Base-by-base conservation (phyloP, 169 alveolate species). In the Plasmodium coatneyi region DNA sequence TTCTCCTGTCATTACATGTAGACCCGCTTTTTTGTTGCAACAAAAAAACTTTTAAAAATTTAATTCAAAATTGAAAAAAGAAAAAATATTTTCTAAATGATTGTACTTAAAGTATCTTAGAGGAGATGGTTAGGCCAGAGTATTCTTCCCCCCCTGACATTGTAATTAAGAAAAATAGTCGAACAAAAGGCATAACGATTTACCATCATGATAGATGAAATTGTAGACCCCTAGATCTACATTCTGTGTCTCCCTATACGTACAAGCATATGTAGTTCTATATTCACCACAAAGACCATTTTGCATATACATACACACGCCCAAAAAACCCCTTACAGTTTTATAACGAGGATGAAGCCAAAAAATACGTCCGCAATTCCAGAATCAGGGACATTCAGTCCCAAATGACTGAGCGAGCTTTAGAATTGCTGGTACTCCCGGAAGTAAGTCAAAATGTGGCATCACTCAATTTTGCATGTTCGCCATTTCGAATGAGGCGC, bases 341-440 rank as follows among this genome's bases (percentile, higher is more conserved):
- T 90, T 98, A 98, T 94, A 96, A 97, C 86, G 96, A 96, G 74
- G 98, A 95, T 22, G 99, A 98, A 92, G 99, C 99, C 22, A 80
- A 95, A 83, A 97, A 97, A 79, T 98, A 98, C 93, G 94, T 98
- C 10, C 86, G 97, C 32, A 97, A 97, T 90, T 96, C 99, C 41
- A 95, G 99, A 80, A 98, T 99, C 66, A 96, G 98, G 32, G 98
- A 98, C 70, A 98, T 98, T 71, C 99, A 99, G 92, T 94, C 97
- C n/a, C 97, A 97, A 93, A 96, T 99, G 98, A 97, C 99, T 34
- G 99, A 98, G 84, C 96, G 99, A 94, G 99, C 99, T 10, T 56
- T 97, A 14, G 98, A 98, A 83, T 95, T 98, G 74, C 92, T 98
- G 41, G 95, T 97, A 49, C 95, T 97, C 25, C 98, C 98, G n/a